Evolutionary conservation across 1,284 basidiomycete species (phyloP).

Genomic region (Cutaneotrichosporon sp.): DNA sequence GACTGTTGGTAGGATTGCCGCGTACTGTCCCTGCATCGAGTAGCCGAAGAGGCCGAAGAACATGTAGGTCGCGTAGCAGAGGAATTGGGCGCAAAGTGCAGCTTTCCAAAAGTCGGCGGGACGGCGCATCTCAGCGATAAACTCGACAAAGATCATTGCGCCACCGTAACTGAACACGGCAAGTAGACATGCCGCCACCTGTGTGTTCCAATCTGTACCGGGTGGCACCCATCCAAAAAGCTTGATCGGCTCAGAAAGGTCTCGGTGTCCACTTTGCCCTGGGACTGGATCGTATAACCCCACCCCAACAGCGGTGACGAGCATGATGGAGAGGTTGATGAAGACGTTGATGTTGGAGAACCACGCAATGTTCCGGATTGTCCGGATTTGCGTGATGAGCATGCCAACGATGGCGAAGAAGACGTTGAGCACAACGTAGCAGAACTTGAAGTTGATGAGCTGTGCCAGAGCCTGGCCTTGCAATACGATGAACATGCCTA

Average conservation of each 20-base stretch:
- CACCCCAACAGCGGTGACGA: slow-evolving; percentile 15
- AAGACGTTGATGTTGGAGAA: slow-evolving; percentile 20
- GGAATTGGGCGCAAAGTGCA: slow-evolving; percentile 60
- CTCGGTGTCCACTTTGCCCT: slow-evolving; percentile 52
- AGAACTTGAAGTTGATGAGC: slow-evolving; percentile 20
- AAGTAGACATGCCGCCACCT: slow-evolving; percentile 58
- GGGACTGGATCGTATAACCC: slow-evolving; percentile 51
- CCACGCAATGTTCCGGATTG: slow-evolving; percentile 18
- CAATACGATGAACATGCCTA: slow-evolving; percentile 17
- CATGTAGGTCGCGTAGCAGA: slow-evolving; percentile 59
- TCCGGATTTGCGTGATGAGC: slow-evolving; percentile 18
- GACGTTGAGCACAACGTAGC: slow-evolving; percentile 18
- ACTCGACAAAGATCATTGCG: slow-evolving; percentile 59
- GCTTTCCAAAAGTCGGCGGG: slow-evolving; percentile 73
- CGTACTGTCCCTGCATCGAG: slow-evolving; percentile 64
- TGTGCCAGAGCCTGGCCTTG: slow-evolving; percentile 14
- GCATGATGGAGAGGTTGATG: slow-evolving; percentile 17
- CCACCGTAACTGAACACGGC: slow-evolving; percentile 62
- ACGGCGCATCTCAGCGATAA: slow-evolving; percentile 70
- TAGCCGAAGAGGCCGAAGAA: slow-evolving; percentile 56
- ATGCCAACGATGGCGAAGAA: slow-evolving; percentile 19
- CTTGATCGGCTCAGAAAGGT: slow-evolving; percentile 54
- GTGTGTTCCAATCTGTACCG: slow-evolving; percentile 52
- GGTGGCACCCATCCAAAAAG: slow-evolving; percentile 55
- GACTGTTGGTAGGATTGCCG: slow-evolving; percentile 61